phyloP scores from a whole-genome alignment of 1,284 basidiomycete species.

The Farysia itapuensis region DNA sequence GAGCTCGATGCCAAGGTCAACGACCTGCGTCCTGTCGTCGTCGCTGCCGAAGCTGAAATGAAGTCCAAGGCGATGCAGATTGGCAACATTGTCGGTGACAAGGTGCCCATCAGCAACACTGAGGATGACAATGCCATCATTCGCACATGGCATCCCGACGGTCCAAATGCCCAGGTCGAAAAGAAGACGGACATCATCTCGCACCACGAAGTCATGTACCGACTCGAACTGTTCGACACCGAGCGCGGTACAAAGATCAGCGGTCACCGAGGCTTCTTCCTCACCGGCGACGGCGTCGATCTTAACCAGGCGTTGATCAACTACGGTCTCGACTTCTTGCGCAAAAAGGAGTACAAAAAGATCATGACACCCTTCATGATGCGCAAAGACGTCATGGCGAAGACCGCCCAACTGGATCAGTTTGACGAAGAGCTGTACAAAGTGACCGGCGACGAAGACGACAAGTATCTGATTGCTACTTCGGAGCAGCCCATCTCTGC shows the following conservation, averaged over 20 bases:
- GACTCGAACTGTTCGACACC: slow-evolving; percentile 91
- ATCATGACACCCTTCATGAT: slow-evolving; percentile 98
- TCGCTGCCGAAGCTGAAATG: slow-evolving; percentile 74
- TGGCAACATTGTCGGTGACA: slow-evolving; percentile 89
- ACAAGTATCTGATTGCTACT: slow-evolving; percentile 98
- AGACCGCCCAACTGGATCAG: slow-evolving; percentile 95
- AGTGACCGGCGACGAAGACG: slow-evolving; percentile 82
- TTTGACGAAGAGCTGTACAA: slow-evolving; percentile 99
- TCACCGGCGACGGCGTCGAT: slow-evolving; percentile 92
- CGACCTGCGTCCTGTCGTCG: slow-evolving; percentile 66
- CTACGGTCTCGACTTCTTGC: slow-evolving; percentile 91
- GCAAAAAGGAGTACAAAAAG: slow-evolving; percentile 82
- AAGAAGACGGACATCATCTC: slow-evolving; percentile 75
- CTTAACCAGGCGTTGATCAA: slow-evolving; percentile 94
- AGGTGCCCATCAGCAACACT: slow-evolving; percentile 80
- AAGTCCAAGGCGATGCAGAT: slow-evolving; percentile 77
- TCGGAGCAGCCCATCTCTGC: slow-evolving; percentile 98
- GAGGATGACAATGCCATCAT: slow-evolving; percentile 92
- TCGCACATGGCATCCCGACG: slow-evolving; percentile 83
- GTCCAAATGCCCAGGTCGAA: slow-evolving; percentile 66
- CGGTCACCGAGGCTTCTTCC: slow-evolving; percentile 94
- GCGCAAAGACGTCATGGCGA: slow-evolving; percentile 95
- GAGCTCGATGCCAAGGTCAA: slow-evolving; percentile 77
- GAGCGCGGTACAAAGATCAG: slow-evolving; percentile 86
- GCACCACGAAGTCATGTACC: slow-evolving; percentile 92